Conservation (phyloP, 208 protist genomes). For the Tritrichomonas musculus region DNA sequence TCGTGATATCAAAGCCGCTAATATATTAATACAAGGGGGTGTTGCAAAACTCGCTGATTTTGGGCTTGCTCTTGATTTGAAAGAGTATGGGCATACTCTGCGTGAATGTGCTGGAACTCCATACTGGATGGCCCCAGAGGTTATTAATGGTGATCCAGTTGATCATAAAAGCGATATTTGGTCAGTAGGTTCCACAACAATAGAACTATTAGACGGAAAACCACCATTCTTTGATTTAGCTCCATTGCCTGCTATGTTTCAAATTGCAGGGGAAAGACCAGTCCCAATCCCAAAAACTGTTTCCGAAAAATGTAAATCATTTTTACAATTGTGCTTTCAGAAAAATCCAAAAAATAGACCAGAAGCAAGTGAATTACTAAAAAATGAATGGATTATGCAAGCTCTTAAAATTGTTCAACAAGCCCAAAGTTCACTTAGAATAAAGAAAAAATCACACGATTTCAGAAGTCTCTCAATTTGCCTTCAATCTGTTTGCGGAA, state of each 20-base stretch:
- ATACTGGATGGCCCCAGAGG: conserved; percentile 80
- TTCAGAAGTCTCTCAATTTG: background rate
- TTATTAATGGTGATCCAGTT: conserved; percentile 62
- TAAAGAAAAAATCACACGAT: background rate
- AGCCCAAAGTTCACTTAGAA: background rate
- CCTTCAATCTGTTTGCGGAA: background rate
- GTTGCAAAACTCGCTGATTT: conserved; percentile 27
- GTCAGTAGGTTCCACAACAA: conserved; percentile 68
- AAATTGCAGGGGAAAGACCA: conserved; percentile 49
- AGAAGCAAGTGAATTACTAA: background rate
- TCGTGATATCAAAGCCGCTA: conserved; percentile 33
- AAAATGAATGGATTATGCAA: background rate
- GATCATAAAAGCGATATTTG: conserved; percentile 49
- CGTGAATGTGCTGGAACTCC: conserved; percentile 39
- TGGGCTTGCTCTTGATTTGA: conserved; percentile 1
- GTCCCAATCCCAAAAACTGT: background rate
- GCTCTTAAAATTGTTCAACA: background rate
- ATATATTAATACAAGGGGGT: conserved; percentile 18
- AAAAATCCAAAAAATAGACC: conserved; percentile 28
- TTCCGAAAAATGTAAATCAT: background rate
- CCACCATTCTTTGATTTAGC: conserved; percentile 75
- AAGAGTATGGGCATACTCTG: conserved; percentile 19
- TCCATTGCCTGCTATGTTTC: conserved; percentile 69
- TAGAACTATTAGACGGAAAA: conserved; percentile 70
- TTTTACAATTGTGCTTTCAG: background rate